A percentile compares a stretch with the other conserved stretches of the same genome.
Evolutionary conservation across 495 filamentous ascomycete genomes (phyloP).

Genomic region (Penicillium argentinense): DNA sequence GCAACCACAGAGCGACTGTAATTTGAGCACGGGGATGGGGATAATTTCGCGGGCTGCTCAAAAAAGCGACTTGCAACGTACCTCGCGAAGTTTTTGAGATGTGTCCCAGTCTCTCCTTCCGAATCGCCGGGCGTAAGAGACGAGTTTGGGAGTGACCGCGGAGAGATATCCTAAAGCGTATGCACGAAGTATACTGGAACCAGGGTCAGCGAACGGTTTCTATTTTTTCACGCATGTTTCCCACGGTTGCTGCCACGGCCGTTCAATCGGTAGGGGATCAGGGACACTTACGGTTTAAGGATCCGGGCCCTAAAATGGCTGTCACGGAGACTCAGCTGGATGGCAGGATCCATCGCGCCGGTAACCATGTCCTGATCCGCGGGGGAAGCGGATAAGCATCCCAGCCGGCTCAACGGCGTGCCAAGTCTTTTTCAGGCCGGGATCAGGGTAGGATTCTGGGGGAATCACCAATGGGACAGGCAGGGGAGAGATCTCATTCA

Average conservation of each 20-base stretch:
- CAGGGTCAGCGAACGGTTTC: neutral
- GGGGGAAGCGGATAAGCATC: conserved; percentile 20
- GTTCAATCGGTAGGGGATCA: conserved; percentile 12
- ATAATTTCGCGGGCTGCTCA: conserved; percentile 1
- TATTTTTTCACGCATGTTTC: no score
- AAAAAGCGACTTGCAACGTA: conserved; percentile 23
- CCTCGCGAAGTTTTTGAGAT: conserved; percentile 40
- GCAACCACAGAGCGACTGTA: neutral
- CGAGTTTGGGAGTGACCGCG: conserved; percentile 63
- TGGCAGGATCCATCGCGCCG: conserved; percentile 33
- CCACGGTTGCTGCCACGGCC: neutral
- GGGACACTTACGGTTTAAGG: conserved; percentile 29
- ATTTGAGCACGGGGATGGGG: neutral
- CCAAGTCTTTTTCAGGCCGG: conserved; percentile 1
- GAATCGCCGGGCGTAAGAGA: conserved; percentile 54
- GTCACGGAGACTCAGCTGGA: conserved; percentile 23
- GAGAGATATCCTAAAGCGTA: conserved; percentile 76
- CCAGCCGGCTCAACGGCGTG: conserved; percentile 15
- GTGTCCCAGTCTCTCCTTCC: conserved; percentile 43
- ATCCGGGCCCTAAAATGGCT: conserved; percentile 21
- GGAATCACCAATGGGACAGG: conserved; percentile 8
- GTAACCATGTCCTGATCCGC: conserved; percentile 26
- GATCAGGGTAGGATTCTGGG: conserved; percentile 8
- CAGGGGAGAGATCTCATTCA: neutral
- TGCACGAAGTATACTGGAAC: conserved; percentile 63